These are phyloP conservation scores for Sicyos baderoa DNA, from an alignment of 306 rosid species.

Conservation along the genomic window DNA sequence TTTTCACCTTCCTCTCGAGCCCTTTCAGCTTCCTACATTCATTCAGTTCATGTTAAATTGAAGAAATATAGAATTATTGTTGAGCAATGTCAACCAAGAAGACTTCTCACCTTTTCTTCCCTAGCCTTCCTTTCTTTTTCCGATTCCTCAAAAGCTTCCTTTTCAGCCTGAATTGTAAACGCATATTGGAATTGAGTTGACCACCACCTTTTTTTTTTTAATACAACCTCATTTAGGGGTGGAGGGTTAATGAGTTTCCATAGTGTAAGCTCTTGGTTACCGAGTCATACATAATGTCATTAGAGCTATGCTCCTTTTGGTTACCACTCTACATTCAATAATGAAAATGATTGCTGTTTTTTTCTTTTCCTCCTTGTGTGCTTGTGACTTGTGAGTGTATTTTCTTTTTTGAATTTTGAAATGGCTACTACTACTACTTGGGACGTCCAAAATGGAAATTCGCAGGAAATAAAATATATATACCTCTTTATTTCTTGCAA, in stretches of 20 bases:
- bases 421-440: neutral
- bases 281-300: too few relatives aligned
- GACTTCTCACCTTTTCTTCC: conserved; percentile 67
- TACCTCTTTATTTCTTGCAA: conserved; percentile 62
- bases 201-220: neutral
- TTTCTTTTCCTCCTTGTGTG: neutral
- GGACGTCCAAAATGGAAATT: conserved; percentile 3
- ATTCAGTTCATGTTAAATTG: neutral
- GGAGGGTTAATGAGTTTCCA: neutral
- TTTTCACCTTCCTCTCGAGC: conserved; percentile 97
- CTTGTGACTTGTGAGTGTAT: neutral
- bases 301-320: too few relatives aligned
- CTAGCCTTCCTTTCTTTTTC: conserved; percentile 76
- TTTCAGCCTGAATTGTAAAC: conserved; percentile 27
- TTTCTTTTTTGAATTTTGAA: neutral
- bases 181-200: neutral
- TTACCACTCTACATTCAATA: neutral
- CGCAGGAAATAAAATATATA: conserved; percentile 13
- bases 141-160: conserved; percentile 89
- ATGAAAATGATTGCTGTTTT: neutral
- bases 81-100: conserved; percentile 3
- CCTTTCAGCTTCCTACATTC: conserved; percentile 76
- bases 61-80: too few relatives aligned
- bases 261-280: too few relatives aligned
- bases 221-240: too few relatives aligned